Percentiles rank a stretch among this genome's conserved stretches.
Evolutionary conservation across 2,329 filamentous ascomycete genomes (phyloP).

Genomic region (Neophaeococcomyces aloes): DNA sequence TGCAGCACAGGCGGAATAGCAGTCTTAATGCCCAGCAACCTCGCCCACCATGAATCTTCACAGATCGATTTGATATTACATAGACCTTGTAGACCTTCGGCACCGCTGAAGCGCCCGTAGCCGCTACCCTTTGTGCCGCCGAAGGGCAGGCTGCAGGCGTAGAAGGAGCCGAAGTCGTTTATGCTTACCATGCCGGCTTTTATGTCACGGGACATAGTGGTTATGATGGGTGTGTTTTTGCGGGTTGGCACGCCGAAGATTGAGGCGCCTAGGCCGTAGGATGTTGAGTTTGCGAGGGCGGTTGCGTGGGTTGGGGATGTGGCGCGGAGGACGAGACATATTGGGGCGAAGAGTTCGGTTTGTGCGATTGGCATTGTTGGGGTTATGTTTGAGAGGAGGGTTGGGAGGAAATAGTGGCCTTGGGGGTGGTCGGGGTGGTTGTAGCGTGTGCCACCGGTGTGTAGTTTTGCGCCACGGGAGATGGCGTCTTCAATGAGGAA

Average conservation of each 20-base stretch:
- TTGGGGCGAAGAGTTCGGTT: constrained; percentile 83
- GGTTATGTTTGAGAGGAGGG: constrained; percentile 81
- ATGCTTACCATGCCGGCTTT: constrained; percentile 83
- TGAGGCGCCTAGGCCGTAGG: constrained; percentile 77
- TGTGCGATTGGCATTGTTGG: constrained; percentile 76
- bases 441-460: constrained; percentile 66
- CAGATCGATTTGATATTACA: constrained; percentile 86
- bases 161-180: constrained; percentile 91
- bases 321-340: constrained; percentile 77
- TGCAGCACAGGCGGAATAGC: constrained; percentile 68
- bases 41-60: constrained; percentile 51
- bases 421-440: constrained; percentile 60
- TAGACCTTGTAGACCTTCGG: constrained; percentile 72
- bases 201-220: constrained; percentile 47
- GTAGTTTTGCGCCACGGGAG: constrained; percentile 62
- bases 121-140: constrained; percentile 72
- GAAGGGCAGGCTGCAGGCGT: constrained; percentile 89
- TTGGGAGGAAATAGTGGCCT: constrained; percentile 88
- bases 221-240: constrained; percentile 34
- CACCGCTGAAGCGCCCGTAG: constrained; percentile 85
- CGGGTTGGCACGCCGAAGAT: constrained; percentile 65
- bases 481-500: constrained; percentile 67
- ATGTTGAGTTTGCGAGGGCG: constrained; percentile 67
- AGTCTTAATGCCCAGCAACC: constrained; percentile 56
- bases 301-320: constrained; percentile 57